Base-by-base conservation (phyloP, 2,329 filamentous ascomycete species). In the Aureobasidium sp. region DNA sequence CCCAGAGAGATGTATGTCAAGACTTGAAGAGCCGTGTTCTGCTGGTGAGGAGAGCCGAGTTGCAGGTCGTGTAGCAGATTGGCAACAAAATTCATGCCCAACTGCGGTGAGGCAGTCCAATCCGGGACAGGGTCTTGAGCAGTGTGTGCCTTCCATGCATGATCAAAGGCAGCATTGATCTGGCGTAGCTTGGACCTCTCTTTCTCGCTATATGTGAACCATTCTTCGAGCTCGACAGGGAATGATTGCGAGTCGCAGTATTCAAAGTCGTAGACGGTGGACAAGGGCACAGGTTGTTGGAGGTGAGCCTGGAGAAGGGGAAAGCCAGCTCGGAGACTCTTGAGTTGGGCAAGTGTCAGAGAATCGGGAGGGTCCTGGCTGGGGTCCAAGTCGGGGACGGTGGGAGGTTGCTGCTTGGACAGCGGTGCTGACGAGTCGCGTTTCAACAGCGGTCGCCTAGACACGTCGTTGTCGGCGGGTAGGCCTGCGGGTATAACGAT, bases 141-240 rank as follows among this genome's bases (percentile, higher is more conserved):
- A 31, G 60, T 66, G 70, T 68, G 70, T 63, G 72, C 73, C 68
- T 70, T 72, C 90, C 90, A 96, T 70, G 87, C 83, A 71, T 85
- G 83, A 66, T 91, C 84, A 70, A 96, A 97, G 2, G 87, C 85
- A 40, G 85, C 81, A 70, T 90, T 89, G 22, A 89, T 87, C 59
- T 86, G 84, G 59, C 89, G 82, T 53, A 97, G 79, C 69, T 92
- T 87, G 50, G 87, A 82, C 76, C 90, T 89, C 72, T 97, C 92
- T 74, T 89, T 89, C 65, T 91, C 86, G 68, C 89, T 88, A 75
- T 97, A 97, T 59, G 88, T 86, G 75, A 99, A 99, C 94, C 94
- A 99, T 76, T 99, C 94, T 72, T 97, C 91, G 52, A 99, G 81
- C 78, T 99, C 94, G 66, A 94, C 90, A 19, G 89, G 85, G 68